These are phyloP conservation scores for Colletotrichum lupini DNA, from an alignment of 2,329 filamentous ascomycete species.

Conservation along the genomic window DNA sequence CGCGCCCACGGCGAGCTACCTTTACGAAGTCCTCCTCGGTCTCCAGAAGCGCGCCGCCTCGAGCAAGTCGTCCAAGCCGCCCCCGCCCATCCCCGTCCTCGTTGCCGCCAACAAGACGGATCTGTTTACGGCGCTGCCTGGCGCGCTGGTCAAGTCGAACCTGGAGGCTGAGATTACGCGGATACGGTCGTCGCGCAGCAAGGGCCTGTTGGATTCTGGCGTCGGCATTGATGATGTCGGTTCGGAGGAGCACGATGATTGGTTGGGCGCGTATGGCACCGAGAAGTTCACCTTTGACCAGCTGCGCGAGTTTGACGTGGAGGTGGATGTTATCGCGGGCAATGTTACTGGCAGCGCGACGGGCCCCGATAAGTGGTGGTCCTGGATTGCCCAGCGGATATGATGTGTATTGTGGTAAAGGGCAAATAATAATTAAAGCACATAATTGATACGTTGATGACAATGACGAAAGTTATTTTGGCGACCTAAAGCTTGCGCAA, in stretches of 20 bases:
- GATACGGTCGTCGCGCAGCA: constrained; percentile 80
- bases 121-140: constrained; percentile 90
- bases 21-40: constrained; percentile 87
- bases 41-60: constrained; percentile 79
- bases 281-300: constrained; percentile 82
- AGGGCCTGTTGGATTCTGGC: constrained; percentile 84
- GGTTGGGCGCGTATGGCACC: constrained; percentile 84
- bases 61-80: constrained; percentile 55
- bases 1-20: constrained; percentile 80
- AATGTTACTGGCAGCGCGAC: constrained; percentile 74
- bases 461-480: not conserved
- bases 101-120: constrained; percentile 96
- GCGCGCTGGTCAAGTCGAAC: constrained; percentile 76
- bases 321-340: constrained; percentile 81
- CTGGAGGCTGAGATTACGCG: constrained; percentile 85
- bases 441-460: not conserved
- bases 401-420: too few species aligned
- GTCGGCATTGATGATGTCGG: constrained; percentile 72
- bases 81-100: constrained; percentile 73
- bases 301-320: constrained; percentile 85
- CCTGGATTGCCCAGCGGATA: constrained; percentile 82
- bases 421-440: constrained; percentile 25
- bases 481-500: not conserved
- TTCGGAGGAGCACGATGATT: constrained; percentile 80
- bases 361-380: constrained; percentile 88